phyloP scores from a whole-genome alignment of 2,329 filamentous ascomycete species.

The Fusarium euwallaceae region DNA sequence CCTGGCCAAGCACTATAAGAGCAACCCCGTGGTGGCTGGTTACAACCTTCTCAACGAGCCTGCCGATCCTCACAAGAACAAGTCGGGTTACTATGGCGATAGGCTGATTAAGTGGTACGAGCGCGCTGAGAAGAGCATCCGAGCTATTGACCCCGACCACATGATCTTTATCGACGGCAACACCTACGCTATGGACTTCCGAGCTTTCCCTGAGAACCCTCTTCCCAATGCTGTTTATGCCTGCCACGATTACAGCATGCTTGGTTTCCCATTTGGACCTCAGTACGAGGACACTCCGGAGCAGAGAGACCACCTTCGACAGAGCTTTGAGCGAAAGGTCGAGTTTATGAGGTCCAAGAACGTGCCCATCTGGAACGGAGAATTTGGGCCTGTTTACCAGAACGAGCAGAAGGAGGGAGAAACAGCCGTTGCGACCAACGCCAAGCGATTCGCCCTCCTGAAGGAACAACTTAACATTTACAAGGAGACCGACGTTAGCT shows the following conservation, averaged over 20 bases:
- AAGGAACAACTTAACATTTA: slow-evolving; percentile 58
- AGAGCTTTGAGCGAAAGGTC: slow-evolving; percentile 58
- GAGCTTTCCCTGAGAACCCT: slow-evolving; percentile 55
- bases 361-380: slow-evolving; percentile 63
- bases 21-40: slow-evolving; percentile 57
- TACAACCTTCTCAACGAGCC: slow-evolving; percentile 56
- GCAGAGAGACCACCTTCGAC: slow-evolving; percentile 58
- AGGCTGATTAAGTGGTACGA: slow-evolving; percentile 57
- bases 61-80: slow-evolving; percentile 47
- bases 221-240: slow-evolving; percentile 65
- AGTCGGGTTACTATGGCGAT: slow-evolving; percentile 37
- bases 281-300: slow-evolving; percentile 56
- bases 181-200: slow-evolving; percentile 67
- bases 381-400: slow-evolving; percentile 66
- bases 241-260: slow-evolving; percentile 65
- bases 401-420: slow-evolving; percentile 51
- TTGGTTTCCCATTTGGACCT: slow-evolving; percentile 62
- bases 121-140: slow-evolving; percentile 55
- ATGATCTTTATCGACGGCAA: slow-evolving; percentile 66
- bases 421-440: slow-evolving; percentile 54
- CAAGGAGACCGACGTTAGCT: slow-evolving; percentile 55
- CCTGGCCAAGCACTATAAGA: slow-evolving; percentile 57
- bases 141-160: slow-evolving; percentile 59
- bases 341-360: slow-evolving; percentile 57
- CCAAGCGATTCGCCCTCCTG: slow-evolving; percentile 57